Conservation (phyloP, 2,329 filamentous ascomycete genomes). For the Calonectria pseudoreteaudii region DNA sequence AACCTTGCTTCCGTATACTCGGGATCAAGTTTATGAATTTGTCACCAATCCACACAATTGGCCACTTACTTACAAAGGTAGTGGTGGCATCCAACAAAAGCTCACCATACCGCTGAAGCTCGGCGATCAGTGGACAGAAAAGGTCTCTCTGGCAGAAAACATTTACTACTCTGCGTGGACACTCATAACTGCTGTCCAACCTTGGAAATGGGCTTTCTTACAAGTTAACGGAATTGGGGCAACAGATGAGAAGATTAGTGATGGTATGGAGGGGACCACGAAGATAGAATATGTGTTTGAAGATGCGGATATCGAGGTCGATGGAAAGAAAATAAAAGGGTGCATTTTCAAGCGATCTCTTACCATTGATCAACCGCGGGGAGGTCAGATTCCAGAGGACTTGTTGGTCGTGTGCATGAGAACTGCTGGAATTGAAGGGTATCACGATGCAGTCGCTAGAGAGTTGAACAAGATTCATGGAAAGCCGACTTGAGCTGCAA, state of each 20-base stretch:
- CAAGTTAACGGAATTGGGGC: conserved; percentile 4
- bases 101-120: not conserved
- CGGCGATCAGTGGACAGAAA: conserved; percentile 13
- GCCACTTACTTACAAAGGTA: conserved; percentile 12
- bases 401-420: conserved; percentile 3
- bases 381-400: conserved; percentile 3
- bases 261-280: not conserved
- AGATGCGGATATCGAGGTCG: not conserved
- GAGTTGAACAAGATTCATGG: not conserved
- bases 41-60: conserved; percentile 13
- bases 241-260: not conserved
- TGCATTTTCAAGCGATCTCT: conserved; percentile 6
- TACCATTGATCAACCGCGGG: not conserved
- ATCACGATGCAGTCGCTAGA: conserved; percentile 8
- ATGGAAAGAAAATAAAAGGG: not conserved
- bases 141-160: conserved; percentile 1
- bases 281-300: conserved; percentile 16
- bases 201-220: conserved; percentile 7
- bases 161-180: conserved; percentile 10
- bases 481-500: no score
- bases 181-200: not conserved
- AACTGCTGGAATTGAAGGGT: conserved; percentile 6
- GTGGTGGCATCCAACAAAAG: conserved; percentile 10
- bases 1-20: conserved; percentile 4
- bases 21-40: conserved; percentile 12